Conservation (phyloP, 139 green algal genomes). For the Yamagishiella unicocca region DNA sequence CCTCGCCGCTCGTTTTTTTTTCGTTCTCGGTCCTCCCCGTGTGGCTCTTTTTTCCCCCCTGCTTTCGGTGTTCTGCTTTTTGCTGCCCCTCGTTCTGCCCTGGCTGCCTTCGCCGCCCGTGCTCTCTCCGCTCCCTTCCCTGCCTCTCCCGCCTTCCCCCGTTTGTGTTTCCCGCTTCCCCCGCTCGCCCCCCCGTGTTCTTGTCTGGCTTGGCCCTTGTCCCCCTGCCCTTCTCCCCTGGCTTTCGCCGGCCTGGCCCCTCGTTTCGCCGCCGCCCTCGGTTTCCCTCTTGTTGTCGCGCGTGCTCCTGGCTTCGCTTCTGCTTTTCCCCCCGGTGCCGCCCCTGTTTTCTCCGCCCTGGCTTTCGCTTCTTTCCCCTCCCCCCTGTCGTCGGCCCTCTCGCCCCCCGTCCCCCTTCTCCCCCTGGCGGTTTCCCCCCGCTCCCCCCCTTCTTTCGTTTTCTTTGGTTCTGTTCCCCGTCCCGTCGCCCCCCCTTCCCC, state of each 20-base stretch:
- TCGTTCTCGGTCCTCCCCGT: neutral
- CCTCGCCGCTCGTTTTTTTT: neutral
- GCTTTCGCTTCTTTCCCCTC: neutral
- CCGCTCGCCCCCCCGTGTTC: neutral
- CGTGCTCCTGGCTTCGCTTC: neutral
- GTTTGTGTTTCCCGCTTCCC: neutral
- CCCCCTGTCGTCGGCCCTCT: neutral
- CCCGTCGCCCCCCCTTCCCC: neutral
- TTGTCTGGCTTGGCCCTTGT: neutral
- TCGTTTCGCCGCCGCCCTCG: neutral
- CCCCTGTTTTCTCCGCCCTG: neutral
- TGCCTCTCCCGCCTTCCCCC: neutral
- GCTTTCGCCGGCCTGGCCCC: neutral
- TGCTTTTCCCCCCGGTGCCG: neutral
- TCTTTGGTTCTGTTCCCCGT: neutral
- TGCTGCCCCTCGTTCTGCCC: neutral
- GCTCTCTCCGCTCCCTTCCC: neutral
- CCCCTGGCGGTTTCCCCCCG: neutral
- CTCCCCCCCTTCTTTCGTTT: neutral
- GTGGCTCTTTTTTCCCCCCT: neutral
- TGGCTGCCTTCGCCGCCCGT: neutral
- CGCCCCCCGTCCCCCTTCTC: neutral
- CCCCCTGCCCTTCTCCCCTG: neutral
- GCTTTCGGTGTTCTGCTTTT: neutral
- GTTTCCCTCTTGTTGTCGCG: neutral